Conservation (phyloP, 306 rosid genomes). For the Citrullus colocynthis region DNA sequence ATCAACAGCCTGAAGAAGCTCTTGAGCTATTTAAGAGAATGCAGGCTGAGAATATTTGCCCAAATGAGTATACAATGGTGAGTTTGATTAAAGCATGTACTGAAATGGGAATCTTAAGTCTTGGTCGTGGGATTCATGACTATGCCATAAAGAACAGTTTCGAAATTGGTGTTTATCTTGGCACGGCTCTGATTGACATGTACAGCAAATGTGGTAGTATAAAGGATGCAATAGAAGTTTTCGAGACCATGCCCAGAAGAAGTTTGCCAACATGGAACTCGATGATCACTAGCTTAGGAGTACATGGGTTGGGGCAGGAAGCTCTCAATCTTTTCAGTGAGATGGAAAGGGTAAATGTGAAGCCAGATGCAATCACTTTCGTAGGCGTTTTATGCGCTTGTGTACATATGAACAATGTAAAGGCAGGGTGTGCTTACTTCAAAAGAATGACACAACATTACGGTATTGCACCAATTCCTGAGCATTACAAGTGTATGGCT, state of each 20-base stretch:
- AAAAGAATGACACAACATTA: slow-evolving; percentile 32
- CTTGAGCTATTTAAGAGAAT: slow-evolving; percentile 47
- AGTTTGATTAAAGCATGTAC: slow-evolving; percentile 54
- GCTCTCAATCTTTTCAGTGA: slow-evolving; percentile 31
- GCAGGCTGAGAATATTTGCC: slow-evolving; percentile 36
- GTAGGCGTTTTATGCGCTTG: slow-evolving; percentile 23
- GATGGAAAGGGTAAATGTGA: slow-evolving; percentile 27
- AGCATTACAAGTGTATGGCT: slow-evolving; percentile 38
- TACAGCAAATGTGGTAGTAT: slow-evolving; percentile 64
- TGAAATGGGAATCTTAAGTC: slow-evolving; percentile 36
- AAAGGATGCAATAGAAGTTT: slow-evolving; percentile 36
- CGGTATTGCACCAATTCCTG: slow-evolving; percentile 37
- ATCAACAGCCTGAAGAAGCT: slow-evolving; percentile 31
- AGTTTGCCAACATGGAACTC: slow-evolving; percentile 63
- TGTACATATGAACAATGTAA: slow-evolving; percentile 13
- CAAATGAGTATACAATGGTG: slow-evolving; percentile 49
- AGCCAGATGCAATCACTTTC: slow-evolving; percentile 24
- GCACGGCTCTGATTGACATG: slow-evolving; percentile 61
- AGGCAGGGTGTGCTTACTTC: slow-evolving; percentile 12
- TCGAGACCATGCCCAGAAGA: slow-evolving; percentile 28
- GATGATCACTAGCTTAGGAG: slow-evolving; percentile 67
- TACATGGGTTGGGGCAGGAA: slow-evolving; percentile 46
- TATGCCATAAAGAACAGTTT: slow-evolving; percentile 32
- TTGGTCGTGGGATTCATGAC: slow-evolving; percentile 49
- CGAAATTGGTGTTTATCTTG: slow-evolving; percentile 33